Evolutionary conservation across 371 early-diverging fungal species (phyloP).

Genomic region (Mycotypha africana): DNA sequence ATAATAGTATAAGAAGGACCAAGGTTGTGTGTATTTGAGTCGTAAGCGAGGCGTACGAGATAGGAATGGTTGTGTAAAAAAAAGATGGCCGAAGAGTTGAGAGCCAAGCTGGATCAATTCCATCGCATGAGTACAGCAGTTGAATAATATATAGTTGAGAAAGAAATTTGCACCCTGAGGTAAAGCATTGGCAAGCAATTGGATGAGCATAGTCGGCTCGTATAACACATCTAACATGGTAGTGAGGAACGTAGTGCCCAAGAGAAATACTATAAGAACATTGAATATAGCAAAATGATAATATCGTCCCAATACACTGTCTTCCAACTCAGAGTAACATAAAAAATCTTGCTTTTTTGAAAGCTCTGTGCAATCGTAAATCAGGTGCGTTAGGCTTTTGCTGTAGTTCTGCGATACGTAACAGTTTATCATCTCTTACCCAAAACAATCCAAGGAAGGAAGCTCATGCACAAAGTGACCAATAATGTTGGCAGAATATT

Average conservation of each 20-base stretch:
- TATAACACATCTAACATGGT: constrained; percentile 66
- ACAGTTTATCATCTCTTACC: constrained; percentile 18
- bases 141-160: constrained; percentile 72
- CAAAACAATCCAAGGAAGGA: constrained; percentile 49
- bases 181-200: constrained; percentile 60
- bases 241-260: constrained; percentile 74
- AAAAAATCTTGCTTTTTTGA: constrained; percentile 54
- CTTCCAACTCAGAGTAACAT: constrained; percentile 59
- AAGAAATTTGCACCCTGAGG: constrained; percentile 77
- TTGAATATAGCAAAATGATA: constrained; percentile 90
- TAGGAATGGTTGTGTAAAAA: constrained; percentile 43
- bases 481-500: constrained; percentile 60
- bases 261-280: constrained; percentile 78
- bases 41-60: constrained; percentile 71
- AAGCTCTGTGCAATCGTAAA: too few relatives aligned
- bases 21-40: constrained; percentile 48
- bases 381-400: too few relatives aligned
- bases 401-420: too few relatives aligned
- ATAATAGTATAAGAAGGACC: constrained; percentile 62
- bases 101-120: constrained; percentile 66
- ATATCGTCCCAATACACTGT: constrained; percentile 67
- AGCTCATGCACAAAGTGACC: constrained; percentile 62
- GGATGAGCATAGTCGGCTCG: constrained; percentile 58
- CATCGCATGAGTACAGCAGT: constrained; percentile 64
- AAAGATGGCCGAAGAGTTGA: constrained; percentile 45